These are phyloP conservation scores for Oleoguttula mirabilis DNA, from an alignment of 495 filamentous ascomycete species.

Conservation along the genomic window DNA sequence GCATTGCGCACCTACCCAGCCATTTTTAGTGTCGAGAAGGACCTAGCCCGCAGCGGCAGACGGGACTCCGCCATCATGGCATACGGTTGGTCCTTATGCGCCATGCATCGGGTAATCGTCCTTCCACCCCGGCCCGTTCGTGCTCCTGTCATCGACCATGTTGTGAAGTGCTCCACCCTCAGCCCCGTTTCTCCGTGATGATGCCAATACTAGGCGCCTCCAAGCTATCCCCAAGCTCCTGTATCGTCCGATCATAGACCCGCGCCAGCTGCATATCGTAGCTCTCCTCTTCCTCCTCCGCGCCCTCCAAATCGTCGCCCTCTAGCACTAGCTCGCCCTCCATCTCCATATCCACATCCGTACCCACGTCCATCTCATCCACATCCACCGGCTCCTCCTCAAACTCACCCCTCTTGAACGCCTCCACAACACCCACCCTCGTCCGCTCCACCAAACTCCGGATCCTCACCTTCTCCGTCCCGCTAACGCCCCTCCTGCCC, in stretches of 20 bases:
- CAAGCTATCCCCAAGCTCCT: conserved; percentile 53
- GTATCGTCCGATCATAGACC: conserved; percentile 69
- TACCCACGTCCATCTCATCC: conserved; percentile 27
- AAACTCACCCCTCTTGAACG: conserved; percentile 37
- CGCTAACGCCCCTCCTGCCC: conserved; percentile 26
- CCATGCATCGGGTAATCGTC: too few relatives aligned
- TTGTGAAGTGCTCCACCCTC: too few relatives aligned
- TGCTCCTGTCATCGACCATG: too few relatives aligned
- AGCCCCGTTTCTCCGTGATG: conserved; percentile 28
- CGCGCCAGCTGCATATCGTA: conserved; percentile 58
- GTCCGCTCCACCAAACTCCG: conserved; percentile 62
- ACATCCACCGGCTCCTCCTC: conserved; percentile 21
- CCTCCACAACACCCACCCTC: conserved; percentile 52
- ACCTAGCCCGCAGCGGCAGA: too few relatives aligned
- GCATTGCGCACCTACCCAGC: too few relatives aligned
- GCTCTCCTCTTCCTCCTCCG: conserved; percentile 29
- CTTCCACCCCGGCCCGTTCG: too few relatives aligned
- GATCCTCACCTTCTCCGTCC: conserved; percentile 73
- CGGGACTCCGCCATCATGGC: too few relatives aligned
- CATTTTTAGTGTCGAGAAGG: too few relatives aligned
- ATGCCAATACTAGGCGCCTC: conserved; percentile 32
- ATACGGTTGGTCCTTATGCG: too few relatives aligned
- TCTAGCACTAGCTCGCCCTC: conserved; percentile 29
- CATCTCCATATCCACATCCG: conserved; percentile 18
- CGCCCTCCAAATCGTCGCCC: conserved; percentile 30